These are phyloP conservation scores for Neocatenulostroma microsporum DNA, from an alignment of 2,329 filamentous ascomycete genomes.

Conservation along the genomic window DNA sequence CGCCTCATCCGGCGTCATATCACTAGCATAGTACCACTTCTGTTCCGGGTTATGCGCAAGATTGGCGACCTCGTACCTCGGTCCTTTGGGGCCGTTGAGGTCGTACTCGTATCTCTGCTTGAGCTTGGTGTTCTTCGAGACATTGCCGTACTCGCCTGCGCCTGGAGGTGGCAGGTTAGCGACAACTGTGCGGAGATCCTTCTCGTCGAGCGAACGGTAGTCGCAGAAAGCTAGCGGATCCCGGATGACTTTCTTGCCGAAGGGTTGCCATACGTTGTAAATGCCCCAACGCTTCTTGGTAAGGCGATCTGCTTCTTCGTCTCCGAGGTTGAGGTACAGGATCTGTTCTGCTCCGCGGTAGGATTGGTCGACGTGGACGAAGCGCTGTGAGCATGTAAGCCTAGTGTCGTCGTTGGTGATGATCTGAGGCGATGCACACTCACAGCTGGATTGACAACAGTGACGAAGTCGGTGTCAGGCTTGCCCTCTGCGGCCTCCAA, in stretches of 20 bases:
- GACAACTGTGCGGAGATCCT: slow-evolving; percentile 48
- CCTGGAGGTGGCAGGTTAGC: slow-evolving; percentile 12
- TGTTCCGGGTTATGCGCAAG: slow-evolving; percentile 41
- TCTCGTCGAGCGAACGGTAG: slow-evolving; percentile 12
- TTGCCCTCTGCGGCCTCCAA: background rate
- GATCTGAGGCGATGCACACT: background rate
- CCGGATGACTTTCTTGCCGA: slow-evolving; percentile 10
- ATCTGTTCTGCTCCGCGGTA: slow-evolving; percentile 36
- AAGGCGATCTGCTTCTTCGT: slow-evolving; percentile 22
- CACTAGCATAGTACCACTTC: slow-evolving; percentile 54
- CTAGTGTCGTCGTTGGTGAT: too few relatives aligned
- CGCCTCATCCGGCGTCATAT: slow-evolving; percentile 53
- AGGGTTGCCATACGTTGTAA: slow-evolving; percentile 38
- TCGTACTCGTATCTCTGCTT: slow-evolving; percentile 9
- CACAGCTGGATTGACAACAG: background rate
- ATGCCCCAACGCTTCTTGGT: slow-evolving; percentile 26
- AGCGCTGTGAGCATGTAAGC: background rate
- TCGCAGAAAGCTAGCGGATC: slow-evolving; percentile 16
- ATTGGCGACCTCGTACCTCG: slow-evolving; percentile 13
- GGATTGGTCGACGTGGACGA: slow-evolving; percentile 51
- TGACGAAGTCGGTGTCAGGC: background rate
- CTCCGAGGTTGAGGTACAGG: slow-evolving; percentile 39
- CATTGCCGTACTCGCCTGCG: slow-evolving; percentile 12
- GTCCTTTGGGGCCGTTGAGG: slow-evolving; percentile 8
- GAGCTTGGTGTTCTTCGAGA: background rate